Evolutionary conservation across 164 flowering plant species (phyloP).

Genomic region (Stephania cephalantha): DNA sequence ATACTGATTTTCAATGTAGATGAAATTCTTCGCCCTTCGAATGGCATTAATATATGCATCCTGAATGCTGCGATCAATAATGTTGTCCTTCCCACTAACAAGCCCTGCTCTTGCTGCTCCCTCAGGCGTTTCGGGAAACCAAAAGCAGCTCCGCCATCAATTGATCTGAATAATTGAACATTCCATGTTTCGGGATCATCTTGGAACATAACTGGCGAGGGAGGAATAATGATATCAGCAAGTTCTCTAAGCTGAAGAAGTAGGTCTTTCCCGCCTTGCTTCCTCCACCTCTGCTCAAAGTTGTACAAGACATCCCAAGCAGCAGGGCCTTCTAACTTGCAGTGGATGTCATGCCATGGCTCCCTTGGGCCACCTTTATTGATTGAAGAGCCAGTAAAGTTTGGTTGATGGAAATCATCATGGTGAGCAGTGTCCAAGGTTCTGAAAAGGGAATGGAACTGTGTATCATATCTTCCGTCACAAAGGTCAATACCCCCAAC

Average conservation of each 20-base stretch:
- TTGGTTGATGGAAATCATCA: conserved; percentile 69
- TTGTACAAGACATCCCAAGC: conserved; percentile 79
- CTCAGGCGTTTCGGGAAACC: conserved; percentile 54
- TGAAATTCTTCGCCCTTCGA: conserved; percentile 59
- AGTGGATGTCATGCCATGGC: conserved; percentile 84
- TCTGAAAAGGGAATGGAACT: conserved; percentile 51
- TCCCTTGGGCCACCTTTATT: conserved; percentile 71
- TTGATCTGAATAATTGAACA: conserved; percentile 67
- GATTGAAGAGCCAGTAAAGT: conserved; percentile 43
- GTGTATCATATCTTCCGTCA: conserved; percentile 76
- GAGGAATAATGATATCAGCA: conserved; percentile 37
- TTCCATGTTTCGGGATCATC: conserved; percentile 68
- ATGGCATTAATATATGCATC: conserved; percentile 76
- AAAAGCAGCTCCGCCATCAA: conserved; percentile 72
- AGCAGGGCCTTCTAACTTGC: conserved; percentile 54
- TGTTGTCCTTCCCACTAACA: conserved; percentile 52
- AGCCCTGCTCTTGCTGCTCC: conserved; percentile 58
- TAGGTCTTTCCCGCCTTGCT: conserved; percentile 51
- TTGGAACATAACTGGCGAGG: conserved; percentile 44
- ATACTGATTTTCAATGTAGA: conserved; percentile 73
- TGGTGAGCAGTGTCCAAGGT: conserved; percentile 51
- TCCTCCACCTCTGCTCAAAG: conserved; percentile 77
- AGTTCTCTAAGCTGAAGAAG: conserved; percentile 39
- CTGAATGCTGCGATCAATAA: conserved; percentile 67
- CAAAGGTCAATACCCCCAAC: conserved; percentile 74